Conservation (phyloP, 495 filamentous ascomycete species). For the Zalerion maritima region DNA sequence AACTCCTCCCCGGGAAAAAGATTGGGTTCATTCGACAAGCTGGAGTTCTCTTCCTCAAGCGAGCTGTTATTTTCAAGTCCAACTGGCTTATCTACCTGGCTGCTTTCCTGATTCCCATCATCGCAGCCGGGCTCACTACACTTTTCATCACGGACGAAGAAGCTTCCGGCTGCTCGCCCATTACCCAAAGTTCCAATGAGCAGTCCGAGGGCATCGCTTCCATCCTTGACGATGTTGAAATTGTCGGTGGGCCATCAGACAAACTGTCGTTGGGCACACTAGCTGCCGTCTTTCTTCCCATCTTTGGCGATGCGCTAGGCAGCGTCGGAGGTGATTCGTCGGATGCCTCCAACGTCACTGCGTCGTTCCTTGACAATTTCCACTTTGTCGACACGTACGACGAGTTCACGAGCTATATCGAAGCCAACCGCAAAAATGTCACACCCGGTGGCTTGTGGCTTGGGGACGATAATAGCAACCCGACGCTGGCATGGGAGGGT, state of each 20-base stretch:
- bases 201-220: constrained; percentile 8
- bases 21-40: constrained; percentile 52
- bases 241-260: constrained; percentile 48
- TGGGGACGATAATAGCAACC: constrained; percentile 34
- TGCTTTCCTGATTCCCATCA: constrained; percentile 58
- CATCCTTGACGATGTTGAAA: constrained; percentile 17
- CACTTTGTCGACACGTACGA: constrained; percentile 46
- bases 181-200: constrained; percentile 15
- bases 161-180: constrained; percentile 42
- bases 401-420: constrained; percentile 54
- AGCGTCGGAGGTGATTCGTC: constrained; percentile 5
- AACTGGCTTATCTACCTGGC: constrained; percentile 61
- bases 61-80: constrained; percentile 57
- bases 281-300: constrained; percentile 28
- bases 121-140: constrained; percentile 60
- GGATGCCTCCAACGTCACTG: constrained; percentile 3
- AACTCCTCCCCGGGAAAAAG: constrained; percentile 51
- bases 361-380: constrained; percentile 23
- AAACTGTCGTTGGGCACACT: constrained; percentile 28
- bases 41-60: constrained; percentile 60
- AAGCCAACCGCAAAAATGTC: constrained; percentile 44
- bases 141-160: constrained; percentile 48
- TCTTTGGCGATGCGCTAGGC: constrained; percentile 10
- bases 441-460: constrained; percentile 67
- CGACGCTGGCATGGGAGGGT: no score